Conservation (phyloP, 805 yeast species). For the Spathaspora sp. region DNA sequence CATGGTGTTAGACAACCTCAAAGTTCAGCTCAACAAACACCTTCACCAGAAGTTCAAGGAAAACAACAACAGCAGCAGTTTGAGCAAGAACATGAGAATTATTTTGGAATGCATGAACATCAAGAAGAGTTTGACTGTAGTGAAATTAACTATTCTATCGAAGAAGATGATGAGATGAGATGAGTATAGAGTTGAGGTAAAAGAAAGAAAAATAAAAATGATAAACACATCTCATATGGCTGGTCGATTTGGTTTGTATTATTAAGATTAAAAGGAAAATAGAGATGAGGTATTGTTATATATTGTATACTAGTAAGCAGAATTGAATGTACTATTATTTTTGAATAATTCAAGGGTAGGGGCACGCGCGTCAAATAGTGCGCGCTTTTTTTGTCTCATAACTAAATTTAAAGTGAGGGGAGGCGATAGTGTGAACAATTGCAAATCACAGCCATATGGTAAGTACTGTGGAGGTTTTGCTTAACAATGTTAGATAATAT, state of each 20-base stretch:
- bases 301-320: background rate
- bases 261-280: background rate
- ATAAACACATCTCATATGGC: background rate
- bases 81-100: conserved; percentile 31
- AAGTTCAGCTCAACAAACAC: background rate
- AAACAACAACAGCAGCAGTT: background rate
- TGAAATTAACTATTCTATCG: conserved; percentile 6
- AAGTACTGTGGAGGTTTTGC: too few relatives aligned
- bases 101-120: conserved; percentile 31
- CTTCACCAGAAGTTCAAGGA: background rate
- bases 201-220: background rate
- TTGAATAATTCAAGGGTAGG: background rate
- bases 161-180: conserved; percentile 8
- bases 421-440: background rate
- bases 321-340: background rate
- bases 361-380: background rate
- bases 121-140: conserved; percentile 12
- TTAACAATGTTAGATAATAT: too few relatives aligned
- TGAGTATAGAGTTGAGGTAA: background rate
- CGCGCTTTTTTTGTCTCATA: background rate
- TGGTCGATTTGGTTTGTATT: background rate
- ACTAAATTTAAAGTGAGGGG: background rate
- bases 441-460: too few relatives aligned
- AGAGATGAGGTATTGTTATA: background rate
- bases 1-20: conserved; percentile 12